Conservation (phyloP, 2,329 filamentous ascomycete species). For the Leptographium lundbergii region DNA sequence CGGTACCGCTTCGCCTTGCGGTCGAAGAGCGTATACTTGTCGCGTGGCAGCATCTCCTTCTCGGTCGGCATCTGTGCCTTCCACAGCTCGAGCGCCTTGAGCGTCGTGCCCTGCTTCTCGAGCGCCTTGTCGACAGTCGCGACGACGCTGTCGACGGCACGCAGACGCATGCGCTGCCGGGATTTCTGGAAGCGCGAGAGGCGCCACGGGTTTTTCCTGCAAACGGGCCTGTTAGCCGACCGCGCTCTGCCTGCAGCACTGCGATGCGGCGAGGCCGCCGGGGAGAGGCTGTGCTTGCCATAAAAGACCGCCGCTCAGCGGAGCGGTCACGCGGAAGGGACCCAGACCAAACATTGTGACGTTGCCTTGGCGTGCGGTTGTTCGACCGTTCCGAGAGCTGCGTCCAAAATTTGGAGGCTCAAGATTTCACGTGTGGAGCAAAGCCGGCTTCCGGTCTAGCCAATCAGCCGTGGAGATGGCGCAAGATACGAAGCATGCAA, state of each 20-base stretch:
- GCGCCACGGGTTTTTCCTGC: constrained; percentile 90
- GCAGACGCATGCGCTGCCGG: constrained; percentile 70
- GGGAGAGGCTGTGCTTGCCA: constrained; percentile 40
- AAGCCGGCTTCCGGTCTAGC: background rate
- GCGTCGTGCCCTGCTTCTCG: constrained; percentile 55
- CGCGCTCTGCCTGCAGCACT: background rate
- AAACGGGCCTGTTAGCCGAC: constrained; percentile 1
- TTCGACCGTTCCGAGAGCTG: background rate
- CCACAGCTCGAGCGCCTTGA: constrained; percentile 77
- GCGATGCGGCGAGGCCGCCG: background rate
- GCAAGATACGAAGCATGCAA: background rate
- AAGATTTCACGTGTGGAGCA: background rate
- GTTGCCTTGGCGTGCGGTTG: background rate
- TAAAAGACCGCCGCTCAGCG: constrained; percentile 67
- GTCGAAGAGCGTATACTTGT: constrained; percentile 98
- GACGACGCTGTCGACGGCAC: constrained; percentile 78
- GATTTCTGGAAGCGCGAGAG: constrained; percentile 85
- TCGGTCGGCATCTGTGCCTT: constrained; percentile 93
- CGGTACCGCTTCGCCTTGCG: constrained; percentile 90
- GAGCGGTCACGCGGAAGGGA: constrained; percentile 65
- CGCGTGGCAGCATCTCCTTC: constrained; percentile 85
- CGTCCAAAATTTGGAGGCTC: background rate
- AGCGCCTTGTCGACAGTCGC: constrained; percentile 70
- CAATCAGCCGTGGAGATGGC: background rate
- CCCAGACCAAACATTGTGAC: constrained; percentile 69